These are phyloP conservation scores for Delitschia confertaspora DNA, from an alignment of 495 filamentous ascomycete species.

Conservation along the genomic window DNA sequence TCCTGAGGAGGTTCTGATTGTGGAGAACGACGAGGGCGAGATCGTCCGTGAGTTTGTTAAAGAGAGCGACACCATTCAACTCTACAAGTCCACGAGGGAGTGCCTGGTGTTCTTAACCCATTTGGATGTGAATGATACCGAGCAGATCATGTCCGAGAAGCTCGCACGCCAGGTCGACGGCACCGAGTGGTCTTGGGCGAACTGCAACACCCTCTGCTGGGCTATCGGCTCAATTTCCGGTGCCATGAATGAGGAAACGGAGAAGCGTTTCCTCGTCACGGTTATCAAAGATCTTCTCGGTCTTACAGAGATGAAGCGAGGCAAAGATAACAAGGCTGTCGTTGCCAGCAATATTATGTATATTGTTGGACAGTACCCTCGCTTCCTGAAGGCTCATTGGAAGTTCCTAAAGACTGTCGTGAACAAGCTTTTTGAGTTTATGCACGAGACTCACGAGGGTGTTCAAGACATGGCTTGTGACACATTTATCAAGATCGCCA, in stretches of 20 bases:
- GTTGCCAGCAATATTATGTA: conserved; percentile 99
- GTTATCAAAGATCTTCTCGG: conserved; percentile 99
- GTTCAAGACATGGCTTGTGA: conserved; percentile 99
- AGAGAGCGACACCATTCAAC: conserved; percentile 96
- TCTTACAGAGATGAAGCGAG: conserved; percentile 95
- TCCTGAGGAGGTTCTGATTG: conserved; percentile 96
- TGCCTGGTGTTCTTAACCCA: conserved; percentile 97
- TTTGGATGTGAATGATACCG: conserved; percentile 93
- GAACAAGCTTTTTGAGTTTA: conserved; percentile 99
- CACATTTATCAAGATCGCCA: conserved; percentile 99
- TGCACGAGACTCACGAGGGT: conserved; percentile 99
- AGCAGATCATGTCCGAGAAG: conserved; percentile 99
- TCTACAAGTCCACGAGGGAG: conserved; percentile 97
- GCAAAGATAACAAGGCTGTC: conserved; percentile 98
- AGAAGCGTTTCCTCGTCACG: conserved; percentile 95
- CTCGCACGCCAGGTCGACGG: conserved; percentile 89
- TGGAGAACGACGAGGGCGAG: conserved; percentile 98
- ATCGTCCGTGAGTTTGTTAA: conserved; percentile 99
- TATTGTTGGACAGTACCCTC: conserved; percentile 96
- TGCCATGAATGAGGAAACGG: conserved; percentile 98
- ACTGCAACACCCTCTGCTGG: conserved; percentile 99
- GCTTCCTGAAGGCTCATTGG: conserved; percentile 98
- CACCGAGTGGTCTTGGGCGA: conserved; percentile 95
- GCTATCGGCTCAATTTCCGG: conserved; percentile 97
- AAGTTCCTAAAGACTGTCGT: conserved; percentile 99